phyloP scores from a whole-genome alignment of 1,284 basidiomycete species.

The Coniophora puteana region DNA sequence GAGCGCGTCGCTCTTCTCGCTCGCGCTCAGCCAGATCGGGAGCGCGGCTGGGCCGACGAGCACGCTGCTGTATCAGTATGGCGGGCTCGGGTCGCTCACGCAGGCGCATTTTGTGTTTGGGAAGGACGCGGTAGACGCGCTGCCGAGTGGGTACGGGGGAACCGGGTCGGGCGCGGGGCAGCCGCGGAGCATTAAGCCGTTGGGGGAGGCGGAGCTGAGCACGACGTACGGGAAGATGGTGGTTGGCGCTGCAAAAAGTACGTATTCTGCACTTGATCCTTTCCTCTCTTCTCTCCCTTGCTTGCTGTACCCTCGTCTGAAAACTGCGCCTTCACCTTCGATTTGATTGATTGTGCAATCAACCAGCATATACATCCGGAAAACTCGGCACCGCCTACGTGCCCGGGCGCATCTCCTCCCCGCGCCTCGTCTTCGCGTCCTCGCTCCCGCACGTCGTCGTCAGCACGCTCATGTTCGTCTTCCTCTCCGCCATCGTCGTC shows the following conservation, averaged over 20 bases:
- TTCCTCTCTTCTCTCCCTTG: too few species aligned
- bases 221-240: not conserved
- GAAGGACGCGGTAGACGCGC: slow-evolving; percentile 7
- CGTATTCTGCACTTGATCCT: too few species aligned
- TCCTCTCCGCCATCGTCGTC: slow-evolving; percentile 16
- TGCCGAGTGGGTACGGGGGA: too few species aligned
- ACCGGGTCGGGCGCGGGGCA: too few species aligned
- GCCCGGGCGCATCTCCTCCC: slow-evolving; percentile 22
- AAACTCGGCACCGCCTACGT: slow-evolving; percentile 22
- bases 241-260: not conserved
- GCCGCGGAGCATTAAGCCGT: too few species aligned
- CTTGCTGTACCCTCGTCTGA: too few species aligned
- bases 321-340: too few species aligned
- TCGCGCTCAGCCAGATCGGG: slow-evolving; percentile 9
- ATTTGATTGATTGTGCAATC: too few species aligned
- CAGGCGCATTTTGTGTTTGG: slow-evolving; percentile 19
- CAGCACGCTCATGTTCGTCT: slow-evolving; percentile 16
- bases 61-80: not conserved
- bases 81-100: slow-evolving; percentile 13
- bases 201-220: too few species aligned
- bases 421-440: slow-evolving; percentile 19
- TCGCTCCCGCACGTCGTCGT: slow-evolving; percentile 23
- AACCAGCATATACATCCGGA: slow-evolving; percentile 17
- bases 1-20: slow-evolving; percentile 17
- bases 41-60: not conserved